Conservation (phyloP, 164 flowering plant species). For the Chloranthus sessilifolius region DNA sequence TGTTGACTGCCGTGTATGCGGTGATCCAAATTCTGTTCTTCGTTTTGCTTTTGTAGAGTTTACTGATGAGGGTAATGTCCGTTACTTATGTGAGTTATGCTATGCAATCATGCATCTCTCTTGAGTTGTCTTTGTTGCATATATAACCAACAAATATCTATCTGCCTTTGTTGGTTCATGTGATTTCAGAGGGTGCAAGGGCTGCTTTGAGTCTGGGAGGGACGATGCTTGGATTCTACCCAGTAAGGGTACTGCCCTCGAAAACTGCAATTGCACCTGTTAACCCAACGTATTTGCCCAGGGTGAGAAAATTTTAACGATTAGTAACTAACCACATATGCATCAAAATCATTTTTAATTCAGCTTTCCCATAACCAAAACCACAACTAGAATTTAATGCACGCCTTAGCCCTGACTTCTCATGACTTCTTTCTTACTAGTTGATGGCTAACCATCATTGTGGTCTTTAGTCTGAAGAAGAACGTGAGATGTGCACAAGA, state of each 20-base stretch:
- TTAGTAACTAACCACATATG: not conserved
- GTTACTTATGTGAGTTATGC: not conserved
- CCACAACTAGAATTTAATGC: too few species aligned
- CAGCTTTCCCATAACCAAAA: too few species aligned
- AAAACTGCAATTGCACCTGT: constrained; percentile 93
- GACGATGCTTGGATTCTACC: constrained; percentile 79
- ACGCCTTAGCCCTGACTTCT: not conserved
- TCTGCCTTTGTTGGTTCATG: constrained; percentile 11
- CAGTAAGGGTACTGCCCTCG: constrained; percentile 73
- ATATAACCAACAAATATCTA: not conserved
- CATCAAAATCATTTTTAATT: too few species aligned
- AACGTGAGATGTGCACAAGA: constrained; percentile 84
- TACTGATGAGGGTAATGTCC: constrained; percentile 58
- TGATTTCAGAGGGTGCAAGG: constrained; percentile 57
- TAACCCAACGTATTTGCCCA: constrained; percentile 74
- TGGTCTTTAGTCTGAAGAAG: constrained; percentile 61
- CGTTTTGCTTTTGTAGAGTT: constrained; percentile 85
- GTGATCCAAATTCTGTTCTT: constrained; percentile 73
- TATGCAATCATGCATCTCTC: not conserved
- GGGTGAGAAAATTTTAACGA: constrained; percentile 36
- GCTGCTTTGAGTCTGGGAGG: constrained; percentile 67
- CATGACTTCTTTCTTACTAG: constrained; percentile 6
- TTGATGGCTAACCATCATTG: constrained; percentile 1
- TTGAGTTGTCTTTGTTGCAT: not conserved
- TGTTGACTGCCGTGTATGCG: constrained; percentile 76